Evolutionary conservation across 345 rosid genomes (phyloP).

Genomic region (Psidium friedrichsthalianum): DNA sequence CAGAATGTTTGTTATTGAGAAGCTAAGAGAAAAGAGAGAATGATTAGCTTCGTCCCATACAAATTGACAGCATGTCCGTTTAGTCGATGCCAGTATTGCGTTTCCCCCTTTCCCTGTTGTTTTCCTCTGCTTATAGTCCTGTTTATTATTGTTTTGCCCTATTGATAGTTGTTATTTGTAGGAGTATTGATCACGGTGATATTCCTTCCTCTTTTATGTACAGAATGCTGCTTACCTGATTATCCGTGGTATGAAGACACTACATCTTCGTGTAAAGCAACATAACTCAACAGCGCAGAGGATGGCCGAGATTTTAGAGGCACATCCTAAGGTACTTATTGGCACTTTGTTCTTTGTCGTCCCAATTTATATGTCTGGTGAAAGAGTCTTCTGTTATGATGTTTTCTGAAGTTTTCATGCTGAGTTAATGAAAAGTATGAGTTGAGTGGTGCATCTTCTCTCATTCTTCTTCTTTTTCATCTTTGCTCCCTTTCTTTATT

Average conservation of each 20-base stretch:
- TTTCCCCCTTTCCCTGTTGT: neutral
- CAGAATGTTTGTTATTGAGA: neutral
- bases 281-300: constrained; percentile 83
- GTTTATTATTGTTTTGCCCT: neutral
- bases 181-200: neutral
- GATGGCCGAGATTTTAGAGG: constrained; percentile 99
- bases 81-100: neutral
- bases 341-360: neutral
- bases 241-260: constrained; percentile 98
- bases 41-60: neutral
- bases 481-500: neutral
- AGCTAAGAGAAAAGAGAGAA: neutral
- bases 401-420: neutral
- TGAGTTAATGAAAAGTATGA: neutral
- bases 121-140: neutral
- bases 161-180: neutral
- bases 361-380: neutral
- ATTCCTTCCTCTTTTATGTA: constrained; percentile 2
- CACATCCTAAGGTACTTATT: constrained; percentile 77
- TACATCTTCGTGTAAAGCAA: constrained; percentile 98
- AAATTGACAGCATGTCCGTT: neutral
- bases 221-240: constrained; percentile 93
- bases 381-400: neutral
- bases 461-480: neutral
- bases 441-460: neutral